Evolutionary conservation across 1,139 yeast species (phyloP), one percentile per base, ranked within the genome.

Genomic region (Yamadazyma triangularis): DNA sequence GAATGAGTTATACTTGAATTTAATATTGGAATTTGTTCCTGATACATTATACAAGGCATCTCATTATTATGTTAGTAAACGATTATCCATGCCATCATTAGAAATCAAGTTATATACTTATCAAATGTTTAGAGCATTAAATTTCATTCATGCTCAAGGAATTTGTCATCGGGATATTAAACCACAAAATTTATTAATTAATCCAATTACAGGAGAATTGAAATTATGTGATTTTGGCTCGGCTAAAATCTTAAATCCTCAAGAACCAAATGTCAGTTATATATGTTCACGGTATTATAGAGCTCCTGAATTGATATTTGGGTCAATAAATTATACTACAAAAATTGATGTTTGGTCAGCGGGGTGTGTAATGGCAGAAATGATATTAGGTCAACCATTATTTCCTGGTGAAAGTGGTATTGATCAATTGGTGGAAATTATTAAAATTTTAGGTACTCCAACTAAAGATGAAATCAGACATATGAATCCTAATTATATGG

Each of bases 361-460:
- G 9, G 96, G 96, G 13, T 91, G 98, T 64, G 98, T 91, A 23
- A 88, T 91, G 87, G 97, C 97, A 4, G 98, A 91, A 60, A 67
- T 91, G 50, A 77, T 89, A 46, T 72, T 91, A 35, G 97, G 98
- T 8, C 96, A 88, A 56, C 98, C 98, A 4, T 68, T 91, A 42
- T 91, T 91, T 63, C 98, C 98, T 8, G 98, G 98, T 31, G 97
- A 91, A 57, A 81, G 91, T 36, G 97, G 98, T 29, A 89, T 91
- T 40, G 98, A 91, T 59, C 98, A 91, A 59, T 73, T 91, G 51
- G 98, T 91, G 15, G 98, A 91, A 58, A 91, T 91, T 49, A 91
- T 91, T 56, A 91, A 91, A 58, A 87, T 91, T 19, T 70, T 91
- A 52, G 98, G 98, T 9, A 91, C 98, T 1, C 98, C 98, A n/a